A percentile compares a stretch with the other conserved stretches of the same genome.
These are phyloP conservation scores for Byssothecium circinans DNA, from an alignment of 2,329 filamentous ascomycete species.

Conservation along the genomic window DNA sequence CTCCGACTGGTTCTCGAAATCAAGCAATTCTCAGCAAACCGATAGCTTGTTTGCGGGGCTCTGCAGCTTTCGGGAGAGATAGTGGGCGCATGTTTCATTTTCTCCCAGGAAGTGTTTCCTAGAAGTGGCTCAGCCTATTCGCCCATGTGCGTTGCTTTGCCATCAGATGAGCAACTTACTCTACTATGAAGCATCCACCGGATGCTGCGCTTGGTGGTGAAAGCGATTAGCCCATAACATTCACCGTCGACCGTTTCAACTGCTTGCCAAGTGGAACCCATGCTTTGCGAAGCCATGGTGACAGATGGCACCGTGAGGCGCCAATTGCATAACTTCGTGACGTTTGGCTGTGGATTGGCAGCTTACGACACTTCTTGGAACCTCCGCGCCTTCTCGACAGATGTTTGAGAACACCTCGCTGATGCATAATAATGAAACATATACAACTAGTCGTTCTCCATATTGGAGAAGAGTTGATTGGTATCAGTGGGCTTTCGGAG, in stretches of 20 bases:
- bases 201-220: slow-evolving; percentile 26
- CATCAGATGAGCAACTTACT: slow-evolving; percentile 38
- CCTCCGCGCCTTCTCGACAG: background rate
- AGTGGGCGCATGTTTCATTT: slow-evolving; percentile 18
- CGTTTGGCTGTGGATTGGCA: background rate
- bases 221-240: slow-evolving; percentile 16
- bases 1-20: background rate
- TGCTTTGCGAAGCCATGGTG: background rate
- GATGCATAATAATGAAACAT: background rate
- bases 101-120: slow-evolving; percentile 24
- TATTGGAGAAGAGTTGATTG: background rate
- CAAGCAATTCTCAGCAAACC: background rate
- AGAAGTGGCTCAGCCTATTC: slow-evolving; percentile 22
- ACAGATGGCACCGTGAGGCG: background rate
- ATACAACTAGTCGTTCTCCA: background rate
- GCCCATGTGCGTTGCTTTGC: slow-evolving; percentile 11
- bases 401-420: background rate
- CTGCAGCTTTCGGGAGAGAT: slow-evolving; percentile 9
- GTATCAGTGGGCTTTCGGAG: background rate
- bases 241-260: slow-evolving; percentile 24
- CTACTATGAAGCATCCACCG: slow-evolving; percentile 18
- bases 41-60: background rate
- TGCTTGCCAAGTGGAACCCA: slow-evolving; percentile 15
- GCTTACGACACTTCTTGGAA: background rate
- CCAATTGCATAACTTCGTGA: background rate